These are phyloP conservation scores for Taphrina betulina DNA, from an alignment of 1,139 yeast species.

Conservation along the genomic window DNA sequence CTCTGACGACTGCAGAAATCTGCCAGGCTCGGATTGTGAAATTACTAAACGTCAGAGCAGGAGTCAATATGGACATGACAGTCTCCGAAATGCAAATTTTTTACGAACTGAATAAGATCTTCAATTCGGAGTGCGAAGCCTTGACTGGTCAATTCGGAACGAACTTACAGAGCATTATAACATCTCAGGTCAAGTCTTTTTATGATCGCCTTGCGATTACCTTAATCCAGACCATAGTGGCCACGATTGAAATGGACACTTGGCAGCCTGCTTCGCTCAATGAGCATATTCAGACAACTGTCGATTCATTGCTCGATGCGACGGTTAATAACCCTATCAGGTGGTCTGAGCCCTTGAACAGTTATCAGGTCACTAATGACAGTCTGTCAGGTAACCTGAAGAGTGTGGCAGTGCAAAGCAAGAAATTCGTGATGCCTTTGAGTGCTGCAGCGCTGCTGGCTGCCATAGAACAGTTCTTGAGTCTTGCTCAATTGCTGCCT, in stretches of 20 bases:
- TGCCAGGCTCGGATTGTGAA: constrained; percentile 77
- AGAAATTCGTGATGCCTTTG: constrained; percentile 9
- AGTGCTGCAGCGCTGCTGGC: constrained; percentile 28
- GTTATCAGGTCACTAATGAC: constrained; percentile 1
- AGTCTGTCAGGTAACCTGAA: neutral
- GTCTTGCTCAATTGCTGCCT: constrained; percentile 41
- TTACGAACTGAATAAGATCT: constrained; percentile 65
- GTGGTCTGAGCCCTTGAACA: constrained; percentile 49
- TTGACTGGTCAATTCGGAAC: constrained; percentile 71
- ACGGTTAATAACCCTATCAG: constrained; percentile 52
- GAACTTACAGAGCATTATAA: constrained; percentile 59
- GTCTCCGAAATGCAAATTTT: constrained; percentile 59
- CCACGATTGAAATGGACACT: constrained; percentile 61
- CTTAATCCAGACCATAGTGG: constrained; percentile 48
- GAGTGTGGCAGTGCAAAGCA: constrained; percentile 2
- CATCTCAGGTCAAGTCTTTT: constrained; percentile 51
- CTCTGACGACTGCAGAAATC: constrained; percentile 65
- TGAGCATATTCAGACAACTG: constrained; percentile 49
- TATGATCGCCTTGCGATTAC: constrained; percentile 61
- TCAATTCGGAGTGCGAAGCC: constrained; percentile 79
- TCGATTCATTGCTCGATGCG: constrained; percentile 56
- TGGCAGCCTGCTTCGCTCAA: constrained; percentile 64
- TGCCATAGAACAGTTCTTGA: constrained; percentile 51
- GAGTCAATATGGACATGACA: constrained; percentile 57
- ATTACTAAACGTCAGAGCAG: constrained; percentile 73